Base-by-base conservation (phyloP, 2,329 filamentous ascomycete species). In the Chaetomium olivaceum region DNA sequence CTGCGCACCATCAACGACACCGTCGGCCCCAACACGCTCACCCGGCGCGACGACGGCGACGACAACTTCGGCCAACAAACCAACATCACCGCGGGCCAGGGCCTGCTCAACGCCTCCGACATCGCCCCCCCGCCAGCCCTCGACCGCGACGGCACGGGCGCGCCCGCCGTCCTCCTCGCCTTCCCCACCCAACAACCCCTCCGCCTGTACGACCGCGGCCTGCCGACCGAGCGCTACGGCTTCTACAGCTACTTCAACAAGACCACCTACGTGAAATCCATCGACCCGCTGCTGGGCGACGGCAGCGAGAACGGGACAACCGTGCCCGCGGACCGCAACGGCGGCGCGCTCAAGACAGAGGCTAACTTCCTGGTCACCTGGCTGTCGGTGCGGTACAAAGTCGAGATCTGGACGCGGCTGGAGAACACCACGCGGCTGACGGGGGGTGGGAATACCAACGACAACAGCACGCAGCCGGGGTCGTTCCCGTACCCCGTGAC, bases 171-270 rank as follows among this genome's bases (percentile, higher is more conserved):
- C 11, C 81, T 97, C 68, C 86, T 95, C 55, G 91, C 93, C 0
- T 81, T 85, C 8, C 86, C 90, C 0, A 78, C 82, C 0, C 86
- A 89, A 66, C 95, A 98, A 73, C 94, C 92, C 0, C 81, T 98
- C 14, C 87, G 91, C 1, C 85, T 98, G 0, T 98, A 89, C 76
- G 92, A 98, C 76, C 90, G 93, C 23, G 93, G 91, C 21, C 81
- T 91, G 31, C 80, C 85, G 1, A 89, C 89, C 0, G 94, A 98
- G 76, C 92, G 97, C 78, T 97, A 96, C 77, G 92, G 92, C 2
- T 97, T 97, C 79, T 97, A 97, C 79, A 91, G 86, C 0, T 96
- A 97, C 81, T 98, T 91, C 77, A 89, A 93, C 78, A 91, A 93
- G 70, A 90, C 89, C 9, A 91, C 96, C 69, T 96, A 94, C 80